Conservation (phyloP, 2,329 filamentous ascomycete genomes). For the Cordyceps sp. region DNA sequence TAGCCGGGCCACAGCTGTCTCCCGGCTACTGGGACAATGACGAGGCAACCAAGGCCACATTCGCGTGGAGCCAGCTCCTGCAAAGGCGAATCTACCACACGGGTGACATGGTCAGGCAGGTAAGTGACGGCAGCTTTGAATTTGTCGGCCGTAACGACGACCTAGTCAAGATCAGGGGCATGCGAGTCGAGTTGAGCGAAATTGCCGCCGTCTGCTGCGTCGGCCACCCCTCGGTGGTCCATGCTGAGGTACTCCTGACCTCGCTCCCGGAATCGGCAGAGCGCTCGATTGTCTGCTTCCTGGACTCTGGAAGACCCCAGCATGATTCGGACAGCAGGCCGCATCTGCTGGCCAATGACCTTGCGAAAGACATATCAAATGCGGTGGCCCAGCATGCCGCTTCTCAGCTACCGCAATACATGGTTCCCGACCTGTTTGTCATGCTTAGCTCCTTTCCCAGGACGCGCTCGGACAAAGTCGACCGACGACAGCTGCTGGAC, state of each 20-base stretch:
- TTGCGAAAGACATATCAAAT: neutral
- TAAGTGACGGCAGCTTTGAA: neutral
- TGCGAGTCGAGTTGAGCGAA: neutral
- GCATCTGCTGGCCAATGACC: neutral
- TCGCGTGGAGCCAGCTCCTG: neutral
- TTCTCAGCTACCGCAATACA: neutral
- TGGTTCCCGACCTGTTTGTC: neutral
- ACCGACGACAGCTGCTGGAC: neutral
- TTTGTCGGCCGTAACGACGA: neutral
- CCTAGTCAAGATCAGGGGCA: neutral
- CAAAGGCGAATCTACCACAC: neutral
- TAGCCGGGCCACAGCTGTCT: neutral
- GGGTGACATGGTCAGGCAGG: neutral
- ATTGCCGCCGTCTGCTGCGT: neutral
- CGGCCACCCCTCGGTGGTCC: neutral
- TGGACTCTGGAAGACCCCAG: neutral
- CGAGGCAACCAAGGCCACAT: neutral
- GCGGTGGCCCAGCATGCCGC: neutral
- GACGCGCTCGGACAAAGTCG: neutral
- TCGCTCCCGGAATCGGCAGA: neutral
- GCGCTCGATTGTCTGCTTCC: neutral
- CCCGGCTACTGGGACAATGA: neutral
- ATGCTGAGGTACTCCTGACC: neutral
- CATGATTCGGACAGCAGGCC: too few relatives aligned
- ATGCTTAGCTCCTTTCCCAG: neutral